phyloP scores from a whole-genome alignment of 2,329 filamentous ascomycete genomes.

The Fusarium luffae region DNA sequence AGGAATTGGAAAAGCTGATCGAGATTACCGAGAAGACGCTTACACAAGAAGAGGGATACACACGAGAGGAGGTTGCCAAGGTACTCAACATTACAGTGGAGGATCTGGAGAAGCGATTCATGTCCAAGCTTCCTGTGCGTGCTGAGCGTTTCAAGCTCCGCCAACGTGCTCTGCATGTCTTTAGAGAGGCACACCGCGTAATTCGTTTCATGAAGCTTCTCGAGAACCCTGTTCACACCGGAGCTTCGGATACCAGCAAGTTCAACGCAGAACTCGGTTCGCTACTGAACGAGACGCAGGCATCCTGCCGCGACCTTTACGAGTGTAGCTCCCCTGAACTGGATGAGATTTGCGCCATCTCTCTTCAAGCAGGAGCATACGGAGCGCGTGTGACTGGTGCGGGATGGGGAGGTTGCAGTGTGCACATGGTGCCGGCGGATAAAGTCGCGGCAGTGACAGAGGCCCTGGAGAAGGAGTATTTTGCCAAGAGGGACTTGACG shows the following conservation, averaged over 20 bases:
- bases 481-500: slow-evolving; percentile 71
- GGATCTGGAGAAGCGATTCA: slow-evolving; percentile 81
- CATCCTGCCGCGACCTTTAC: slow-evolving; percentile 85
- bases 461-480: slow-evolving; percentile 86
- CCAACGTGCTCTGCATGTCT: slow-evolving; percentile 90
- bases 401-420: slow-evolving; percentile 96
- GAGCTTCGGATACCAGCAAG: slow-evolving; percentile 62
- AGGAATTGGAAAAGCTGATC: slow-evolving; percentile 80
- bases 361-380: slow-evolving; percentile 80
- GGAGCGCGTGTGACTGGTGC: slow-evolving; percentile 91
- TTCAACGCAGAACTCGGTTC: slow-evolving; percentile 79
- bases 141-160: slow-evolving; percentile 88
- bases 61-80: slow-evolving; percentile 82
- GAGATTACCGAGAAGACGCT: slow-evolving; percentile 77
- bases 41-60: slow-evolving; percentile 84
- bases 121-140: slow-evolving; percentile 88
- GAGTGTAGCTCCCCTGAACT: slow-evolving; percentile 94
- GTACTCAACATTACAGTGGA: slow-evolving; percentile 75
- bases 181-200: slow-evolving; percentile 87
- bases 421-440: slow-evolving; percentile 88
- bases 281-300: slow-evolving; percentile 90
- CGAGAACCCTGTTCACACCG: slow-evolving; percentile 58
- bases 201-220: slow-evolving; percentile 84
- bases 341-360: slow-evolving; percentile 87
- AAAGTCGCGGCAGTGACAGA: slow-evolving; percentile 82